phyloP scores from a whole-genome alignment of 2,329 filamentous ascomycete species.

The Pseudogymnoascus sp. region DNA sequence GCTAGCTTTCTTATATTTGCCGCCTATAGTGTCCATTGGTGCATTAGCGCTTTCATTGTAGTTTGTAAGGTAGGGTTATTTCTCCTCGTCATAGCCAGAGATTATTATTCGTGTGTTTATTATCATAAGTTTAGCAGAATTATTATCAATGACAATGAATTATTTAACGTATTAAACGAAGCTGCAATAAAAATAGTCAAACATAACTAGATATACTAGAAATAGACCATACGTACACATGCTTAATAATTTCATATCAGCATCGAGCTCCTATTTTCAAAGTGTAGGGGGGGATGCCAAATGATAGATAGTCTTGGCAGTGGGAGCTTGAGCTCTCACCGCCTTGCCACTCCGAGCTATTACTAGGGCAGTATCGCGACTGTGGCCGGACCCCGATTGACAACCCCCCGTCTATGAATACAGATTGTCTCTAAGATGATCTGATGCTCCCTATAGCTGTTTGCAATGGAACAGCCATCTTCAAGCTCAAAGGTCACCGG shows the following conservation, averaged over 20 bases:
- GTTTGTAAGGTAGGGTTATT: not conserved
- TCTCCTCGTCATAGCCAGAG: not conserved
- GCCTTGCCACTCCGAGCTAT: not conserved
- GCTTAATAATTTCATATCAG: too few relatives aligned
- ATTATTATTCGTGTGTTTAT: not conserved
- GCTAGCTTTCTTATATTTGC: not conserved
- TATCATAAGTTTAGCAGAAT: not conserved
- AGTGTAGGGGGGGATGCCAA: not conserved
- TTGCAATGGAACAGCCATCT: slow-evolving; percentile 56
- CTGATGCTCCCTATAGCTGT: slow-evolving; percentile 21
- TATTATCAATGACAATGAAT: not conserved
- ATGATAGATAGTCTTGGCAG: not conserved
- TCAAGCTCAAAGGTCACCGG: slow-evolving; percentile 73
- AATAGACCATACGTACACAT: too few relatives aligned
- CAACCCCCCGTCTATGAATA: slow-evolving; percentile 1
- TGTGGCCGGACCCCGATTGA: slow-evolving; percentile 6
- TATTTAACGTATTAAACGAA: too few relatives aligned
- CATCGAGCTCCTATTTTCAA: not conserved
- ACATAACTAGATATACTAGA: not conserved
- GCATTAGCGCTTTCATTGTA: not conserved
- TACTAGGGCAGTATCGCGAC: slow-evolving; percentile 8
- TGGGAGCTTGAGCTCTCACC: slow-evolving; percentile 8
- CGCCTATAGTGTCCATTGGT: not conserved
- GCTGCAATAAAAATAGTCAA: not conserved
- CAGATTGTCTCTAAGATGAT: slow-evolving; percentile 8